phyloP scores from a whole-genome alignment of 352 stramenopile genomes.

The Globisporangium paroecandrum region DNA sequence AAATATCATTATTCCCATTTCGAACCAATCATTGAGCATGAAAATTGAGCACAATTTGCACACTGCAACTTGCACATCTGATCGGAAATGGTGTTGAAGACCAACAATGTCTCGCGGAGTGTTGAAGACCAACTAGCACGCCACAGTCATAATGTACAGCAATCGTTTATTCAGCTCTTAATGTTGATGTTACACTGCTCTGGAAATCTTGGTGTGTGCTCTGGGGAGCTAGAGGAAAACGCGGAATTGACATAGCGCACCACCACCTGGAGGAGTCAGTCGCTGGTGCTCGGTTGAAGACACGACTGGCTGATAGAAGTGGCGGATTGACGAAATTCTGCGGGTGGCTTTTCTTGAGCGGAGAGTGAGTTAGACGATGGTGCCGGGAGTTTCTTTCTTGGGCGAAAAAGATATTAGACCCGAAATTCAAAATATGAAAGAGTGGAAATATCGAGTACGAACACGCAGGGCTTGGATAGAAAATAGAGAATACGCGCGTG shows the following conservation, averaged over 20 bases:
- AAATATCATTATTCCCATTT: neutral
- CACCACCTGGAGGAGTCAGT: too few relatives aligned
- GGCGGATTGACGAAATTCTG: neutral
- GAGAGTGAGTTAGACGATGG: neutral
- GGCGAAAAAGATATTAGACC: conserved; percentile 24
- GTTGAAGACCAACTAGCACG: neutral
- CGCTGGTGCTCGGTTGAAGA: neutral
- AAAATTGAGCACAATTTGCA: neutral
- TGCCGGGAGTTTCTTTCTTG: neutral
- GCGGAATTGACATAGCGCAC: neutral
- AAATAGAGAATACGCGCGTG: neutral
- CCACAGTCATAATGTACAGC: neutral
- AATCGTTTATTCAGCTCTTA: neutral
- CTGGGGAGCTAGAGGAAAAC: neutral
- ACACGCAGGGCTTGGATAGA: neutral
- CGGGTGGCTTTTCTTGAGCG: neutral
- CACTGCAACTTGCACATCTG: neutral
- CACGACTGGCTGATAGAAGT: neutral
- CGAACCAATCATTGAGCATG: neutral
- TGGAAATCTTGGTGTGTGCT: neutral
- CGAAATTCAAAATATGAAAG: conserved; percentile 7
- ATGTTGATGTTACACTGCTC: neutral
- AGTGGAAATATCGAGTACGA: conserved; percentile 5
- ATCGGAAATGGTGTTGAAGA: neutral
- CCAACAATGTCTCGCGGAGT: neutral